Conservation (phyloP, 306 rosid species). For the Gynostemma pentaphyllum region DNA sequence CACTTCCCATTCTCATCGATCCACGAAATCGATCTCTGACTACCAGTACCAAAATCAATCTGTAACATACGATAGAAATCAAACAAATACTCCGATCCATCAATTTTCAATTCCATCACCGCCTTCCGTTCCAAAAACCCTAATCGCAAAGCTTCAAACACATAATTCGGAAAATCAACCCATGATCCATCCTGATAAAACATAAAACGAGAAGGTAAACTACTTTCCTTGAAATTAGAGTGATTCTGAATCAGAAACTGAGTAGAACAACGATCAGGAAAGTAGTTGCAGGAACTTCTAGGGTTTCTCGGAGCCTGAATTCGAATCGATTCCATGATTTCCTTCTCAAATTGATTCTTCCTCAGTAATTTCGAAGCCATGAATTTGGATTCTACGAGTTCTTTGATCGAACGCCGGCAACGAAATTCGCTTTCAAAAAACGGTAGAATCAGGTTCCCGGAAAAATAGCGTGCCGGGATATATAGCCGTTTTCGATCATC, state of each 20-base stretch:
- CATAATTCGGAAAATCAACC: constrained; percentile 29
- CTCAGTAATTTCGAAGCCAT: constrained; percentile 12
- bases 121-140: constrained; percentile 29
- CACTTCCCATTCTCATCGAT: constrained; percentile 29
- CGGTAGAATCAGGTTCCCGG: constrained; percentile 19
- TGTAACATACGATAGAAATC: constrained; percentile 51
- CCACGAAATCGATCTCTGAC: constrained; percentile 55
- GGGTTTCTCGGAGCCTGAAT: constrained; percentile 6
- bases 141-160: constrained; percentile 16
- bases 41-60: constrained; percentile 25
- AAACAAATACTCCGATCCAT: constrained; percentile 23
- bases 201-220: constrained; percentile 34
- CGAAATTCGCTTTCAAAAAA: constrained; percentile 6
- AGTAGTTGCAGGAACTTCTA: neutral
- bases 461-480: neutral
- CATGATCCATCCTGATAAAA: constrained; percentile 30
- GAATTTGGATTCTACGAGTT: constrained; percentile 38
- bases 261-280: constrained; percentile 7
- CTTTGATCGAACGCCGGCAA: neutral
- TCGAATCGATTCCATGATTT: constrained; percentile 12
- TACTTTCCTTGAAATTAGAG: constrained; percentile 30
- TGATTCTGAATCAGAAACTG: constrained; percentile 15
- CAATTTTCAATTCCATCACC: constrained; percentile 19
- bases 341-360: neutral
- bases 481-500: constrained; percentile 9